Percentiles rank a stretch among this genome's conserved stretches.
These are phyloP conservation scores for Saturnispora galanensis DNA, from an alignment of 805 yeast species.

Conservation along the genomic window DNA sequence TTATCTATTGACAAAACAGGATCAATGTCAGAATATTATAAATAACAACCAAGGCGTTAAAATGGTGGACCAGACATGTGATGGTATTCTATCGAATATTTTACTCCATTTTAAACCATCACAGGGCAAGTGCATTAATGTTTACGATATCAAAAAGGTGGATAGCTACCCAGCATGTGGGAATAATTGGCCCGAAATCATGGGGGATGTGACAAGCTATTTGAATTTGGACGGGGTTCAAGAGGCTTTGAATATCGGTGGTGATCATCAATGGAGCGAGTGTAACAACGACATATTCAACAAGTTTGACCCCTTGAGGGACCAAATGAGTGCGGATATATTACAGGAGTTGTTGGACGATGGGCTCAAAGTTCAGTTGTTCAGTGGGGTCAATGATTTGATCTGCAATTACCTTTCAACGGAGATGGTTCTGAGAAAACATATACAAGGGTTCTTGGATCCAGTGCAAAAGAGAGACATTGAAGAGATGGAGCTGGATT, in stretches of 20 bases:
- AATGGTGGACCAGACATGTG: constrained; percentile 28
- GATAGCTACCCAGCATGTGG: constrained; percentile 86
- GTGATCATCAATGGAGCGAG: constrained; percentile 58
- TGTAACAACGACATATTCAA: constrained; percentile 55
- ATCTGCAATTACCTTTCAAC: constrained; percentile 81
- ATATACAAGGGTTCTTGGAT: constrained; percentile 23
- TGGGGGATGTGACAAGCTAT: constrained; percentile 40
- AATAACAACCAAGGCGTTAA: constrained; percentile 16
- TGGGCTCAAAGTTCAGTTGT: constrained; percentile 51
- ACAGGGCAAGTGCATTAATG: constrained; percentile 52
- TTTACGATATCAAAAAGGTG: constrained; percentile 65
- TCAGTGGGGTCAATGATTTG: constrained; percentile 81
- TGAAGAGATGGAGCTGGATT: constrained; percentile 10
- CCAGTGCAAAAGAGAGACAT: constrained; percentile 2
- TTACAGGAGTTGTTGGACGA: constrained; percentile 56
- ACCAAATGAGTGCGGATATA: constrained; percentile 48
- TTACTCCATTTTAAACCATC: constrained; percentile 19
- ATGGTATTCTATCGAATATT: constrained; percentile 32
- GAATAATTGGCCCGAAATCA: constrained; percentile 77
- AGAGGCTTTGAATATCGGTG: constrained; percentile 39
- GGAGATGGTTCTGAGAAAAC: constrained; percentile 47
- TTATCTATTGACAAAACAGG: constrained; percentile 39
- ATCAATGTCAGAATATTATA: constrained; percentile 49
- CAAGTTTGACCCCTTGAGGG: constrained; percentile 37
- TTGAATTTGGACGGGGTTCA: constrained; percentile 38